Base-by-base conservation (phyloP, 1,139 yeast genomes). In the Candida glucosophila region DNA sequence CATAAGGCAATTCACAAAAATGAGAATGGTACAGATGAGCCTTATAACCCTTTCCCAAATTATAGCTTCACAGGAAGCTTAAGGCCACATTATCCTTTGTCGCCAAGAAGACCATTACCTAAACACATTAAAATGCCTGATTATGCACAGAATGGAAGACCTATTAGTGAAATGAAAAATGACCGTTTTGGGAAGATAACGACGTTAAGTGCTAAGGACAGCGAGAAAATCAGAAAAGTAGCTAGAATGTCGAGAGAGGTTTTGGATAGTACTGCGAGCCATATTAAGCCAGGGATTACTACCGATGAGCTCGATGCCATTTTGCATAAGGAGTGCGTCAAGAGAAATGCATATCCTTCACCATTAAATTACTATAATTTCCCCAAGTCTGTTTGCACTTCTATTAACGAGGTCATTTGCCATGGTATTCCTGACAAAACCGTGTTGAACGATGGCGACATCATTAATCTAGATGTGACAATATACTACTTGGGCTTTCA, bases 391-490 rank as follows among this genome's bases (percentile, higher is more conserved):
- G 71, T 85, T 23, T 92, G 98, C 58, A 85, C 96, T 1, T 85
- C 96, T 5, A 77, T 92, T 22, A 88, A 92, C 52, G 98, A 90
- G 58, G 77, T 86, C 32, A 82, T 90, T 34, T 90, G 99, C 52
- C 99, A 90, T 52, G 99, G 99, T 39, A 82, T 90, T 32, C 98
- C 98, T 14, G 98, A 92, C 52, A 69, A 81, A 56, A 72, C 88
- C 29, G 75, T 74, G 20, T 65, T 92, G 35, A 59, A 83, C 49
- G 97, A 90, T 43, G 98, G 99, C 28, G 99, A 92, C 50, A 90
- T 92, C 39, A 67, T 92, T 37, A 92, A 92, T 50, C 60, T 92
- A 38, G 99, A 92, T 50, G 85, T 92, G 25, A 69, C 95, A 4
- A 55, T 92, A 29, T 90, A 69, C 58, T 73, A 80, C 52, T 73